These are phyloP conservation scores for Cytospora paraplurivora DNA, from an alignment of 2,329 filamentous ascomycete species.

Conservation along the genomic window DNA sequence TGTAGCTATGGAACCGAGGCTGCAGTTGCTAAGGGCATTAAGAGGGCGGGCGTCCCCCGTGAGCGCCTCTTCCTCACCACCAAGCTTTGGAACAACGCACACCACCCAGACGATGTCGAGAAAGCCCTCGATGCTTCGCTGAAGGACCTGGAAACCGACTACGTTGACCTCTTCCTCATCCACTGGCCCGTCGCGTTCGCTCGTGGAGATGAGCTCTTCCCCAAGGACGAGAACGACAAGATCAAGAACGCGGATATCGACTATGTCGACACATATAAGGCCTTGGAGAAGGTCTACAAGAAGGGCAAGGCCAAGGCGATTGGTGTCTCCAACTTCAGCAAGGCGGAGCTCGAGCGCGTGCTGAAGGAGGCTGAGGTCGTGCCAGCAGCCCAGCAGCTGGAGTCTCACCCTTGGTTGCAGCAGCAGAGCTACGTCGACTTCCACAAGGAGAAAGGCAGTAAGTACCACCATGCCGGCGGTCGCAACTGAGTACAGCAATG, in stretches of 20 bases:
- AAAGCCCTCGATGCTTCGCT: constrained; percentile 48
- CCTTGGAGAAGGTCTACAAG: constrained; percentile 50
- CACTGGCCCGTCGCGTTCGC: constrained; percentile 49
- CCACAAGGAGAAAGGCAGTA: constrained; percentile 49
- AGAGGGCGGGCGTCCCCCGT: constrained; percentile 38
- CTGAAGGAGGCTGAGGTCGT: constrained; percentile 46
- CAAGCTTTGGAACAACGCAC: constrained; percentile 44
- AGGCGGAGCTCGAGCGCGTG: constrained; percentile 39
- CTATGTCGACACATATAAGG: constrained; percentile 46
- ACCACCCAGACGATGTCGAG: constrained; percentile 28
- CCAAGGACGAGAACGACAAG: constrained; percentile 19
- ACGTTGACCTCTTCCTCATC: constrained; percentile 55
- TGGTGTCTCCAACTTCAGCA: constrained; percentile 40
- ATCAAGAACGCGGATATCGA: constrained; percentile 42
- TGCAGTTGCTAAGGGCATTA: constrained; percentile 32
- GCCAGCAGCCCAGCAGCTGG: constrained; percentile 62
- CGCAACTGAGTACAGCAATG: neutral
- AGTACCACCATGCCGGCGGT: constrained; percentile 46
- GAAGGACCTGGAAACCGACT: constrained; percentile 48
- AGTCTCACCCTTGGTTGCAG: constrained; percentile 60
- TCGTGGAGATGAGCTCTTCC: constrained; percentile 11
- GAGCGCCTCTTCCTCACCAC: constrained; percentile 42
- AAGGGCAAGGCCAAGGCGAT: constrained; percentile 54
- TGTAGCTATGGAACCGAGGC: constrained; percentile 34
- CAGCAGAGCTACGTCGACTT: constrained; percentile 55